phyloP scores from a whole-genome alignment of 2,329 filamentous ascomycete genomes.

The Phialophora verrucosa region DNA sequence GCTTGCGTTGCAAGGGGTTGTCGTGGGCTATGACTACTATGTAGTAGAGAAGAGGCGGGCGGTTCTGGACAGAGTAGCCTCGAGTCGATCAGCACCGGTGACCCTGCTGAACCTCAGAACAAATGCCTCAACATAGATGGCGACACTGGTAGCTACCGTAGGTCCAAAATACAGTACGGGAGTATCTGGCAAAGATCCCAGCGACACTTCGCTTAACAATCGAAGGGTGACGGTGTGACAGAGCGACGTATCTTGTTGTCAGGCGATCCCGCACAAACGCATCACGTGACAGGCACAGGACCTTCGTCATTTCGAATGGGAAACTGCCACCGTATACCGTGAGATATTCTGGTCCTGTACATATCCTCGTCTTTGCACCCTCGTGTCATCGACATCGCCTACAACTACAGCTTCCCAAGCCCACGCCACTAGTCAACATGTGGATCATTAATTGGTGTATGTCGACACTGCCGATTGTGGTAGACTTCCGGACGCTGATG shows the following conservation, averaged over 20 bases:
- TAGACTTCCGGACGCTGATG: constrained; percentile 15
- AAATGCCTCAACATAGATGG: background rate
- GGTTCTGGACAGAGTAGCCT: background rate
- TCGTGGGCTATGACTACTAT: background rate
- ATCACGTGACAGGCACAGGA: constrained; percentile 4
- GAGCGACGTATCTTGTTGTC: background rate
- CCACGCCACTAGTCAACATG: constrained; percentile 60
- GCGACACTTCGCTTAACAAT: background rate
- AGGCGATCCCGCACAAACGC: background rate
- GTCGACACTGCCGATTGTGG: constrained; percentile 4
- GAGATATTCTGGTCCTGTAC: constrained; percentile 15
- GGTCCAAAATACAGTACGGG: background rate
- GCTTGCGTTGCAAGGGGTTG: background rate
- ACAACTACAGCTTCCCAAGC: background rate
- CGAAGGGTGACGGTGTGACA: background rate
- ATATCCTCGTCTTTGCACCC: background rate
- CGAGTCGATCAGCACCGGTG: background rate
- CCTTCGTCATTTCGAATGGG: background rate
- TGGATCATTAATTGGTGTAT: constrained; percentile 97
- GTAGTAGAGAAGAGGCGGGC: background rate
- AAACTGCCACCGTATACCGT: constrained; percentile 19
- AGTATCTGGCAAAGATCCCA: background rate
- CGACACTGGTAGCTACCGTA: background rate
- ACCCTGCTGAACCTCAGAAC: background rate
- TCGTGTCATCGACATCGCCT: background rate